These are phyloP conservation scores for Coemansia sp. DNA, from an alignment of 192 early-diverging fungal species.

Conservation along the genomic window DNA sequence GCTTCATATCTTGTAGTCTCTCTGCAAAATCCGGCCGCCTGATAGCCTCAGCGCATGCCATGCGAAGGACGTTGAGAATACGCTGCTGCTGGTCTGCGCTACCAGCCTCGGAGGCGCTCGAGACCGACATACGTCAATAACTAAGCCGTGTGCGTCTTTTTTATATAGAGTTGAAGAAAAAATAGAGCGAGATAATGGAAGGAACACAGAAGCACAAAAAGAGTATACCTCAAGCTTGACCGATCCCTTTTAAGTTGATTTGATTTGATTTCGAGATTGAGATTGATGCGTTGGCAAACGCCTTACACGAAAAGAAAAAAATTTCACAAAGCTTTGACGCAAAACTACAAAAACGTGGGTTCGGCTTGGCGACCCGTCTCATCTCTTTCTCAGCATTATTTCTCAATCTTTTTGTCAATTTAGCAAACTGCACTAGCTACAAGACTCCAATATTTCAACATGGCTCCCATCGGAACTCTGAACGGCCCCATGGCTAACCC, in stretches of 20 bases:
- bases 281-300: not conserved
- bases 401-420: not conserved
- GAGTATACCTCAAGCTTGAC: too few relatives aligned
- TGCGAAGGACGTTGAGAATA: slow-evolving; percentile 66
- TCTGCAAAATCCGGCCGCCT: slow-evolving; percentile 61
- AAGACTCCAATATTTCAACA: slow-evolving; percentile 3
- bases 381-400: not conserved
- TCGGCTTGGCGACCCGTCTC: not conserved
- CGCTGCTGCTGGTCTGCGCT: slow-evolving; percentile 40
- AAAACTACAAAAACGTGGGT: not conserved
- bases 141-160: not conserved
- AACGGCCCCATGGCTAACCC: slow-evolving; percentile 20
- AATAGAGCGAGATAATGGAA: not conserved
- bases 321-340: not conserved
- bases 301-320: not conserved
- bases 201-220: not conserved
- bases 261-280: not conserved
- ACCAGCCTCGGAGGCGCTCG: not conserved
- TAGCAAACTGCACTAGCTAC: not conserved
- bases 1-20: slow-evolving; percentile 76
- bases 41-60: slow-evolving; percentile 62
- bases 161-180: not conserved
- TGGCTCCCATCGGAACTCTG: slow-evolving; percentile 30
- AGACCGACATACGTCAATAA: not conserved
- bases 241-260: not conserved